Conservation (phyloP, 2,329 filamentous ascomycete genomes). For the Fragosphaeria purpurea region DNA sequence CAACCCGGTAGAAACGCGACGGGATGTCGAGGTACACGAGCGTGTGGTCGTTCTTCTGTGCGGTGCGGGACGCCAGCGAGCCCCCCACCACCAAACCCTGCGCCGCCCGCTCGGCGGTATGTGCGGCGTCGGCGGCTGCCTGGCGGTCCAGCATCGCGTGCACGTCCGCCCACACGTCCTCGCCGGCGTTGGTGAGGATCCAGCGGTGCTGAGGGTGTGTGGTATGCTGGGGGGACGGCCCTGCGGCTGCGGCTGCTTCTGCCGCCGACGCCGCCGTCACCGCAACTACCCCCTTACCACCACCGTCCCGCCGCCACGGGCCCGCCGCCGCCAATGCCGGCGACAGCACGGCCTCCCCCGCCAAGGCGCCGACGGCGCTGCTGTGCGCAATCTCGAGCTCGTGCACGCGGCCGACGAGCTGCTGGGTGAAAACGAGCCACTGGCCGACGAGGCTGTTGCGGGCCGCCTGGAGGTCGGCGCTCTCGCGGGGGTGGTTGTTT, state of each 20-base stretch:
- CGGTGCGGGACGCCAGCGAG: not conserved
- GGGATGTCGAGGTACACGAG: slow-evolving; percentile 38
- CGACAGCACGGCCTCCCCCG: slow-evolving; percentile 39
- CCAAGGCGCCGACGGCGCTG: slow-evolving; percentile 39
- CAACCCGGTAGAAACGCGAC: slow-evolving; percentile 40
- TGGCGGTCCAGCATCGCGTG: slow-evolving; percentile 36
- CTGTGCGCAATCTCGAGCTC: slow-evolving; percentile 46
- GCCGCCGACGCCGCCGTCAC: too few relatives aligned
- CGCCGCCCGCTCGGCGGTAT: slow-evolving; percentile 20
- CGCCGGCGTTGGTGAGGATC: slow-evolving; percentile 43
- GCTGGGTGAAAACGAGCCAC: slow-evolving; percentile 44
- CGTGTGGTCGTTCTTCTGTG: slow-evolving; percentile 23
- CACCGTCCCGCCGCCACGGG: not conserved
- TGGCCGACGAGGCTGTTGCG: slow-evolving; percentile 47
- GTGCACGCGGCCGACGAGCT: slow-evolving; percentile 43
- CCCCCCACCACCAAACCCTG: slow-evolving; percentile 34
- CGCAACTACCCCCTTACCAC: not conserved
- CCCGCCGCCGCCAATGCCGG: not conserved
- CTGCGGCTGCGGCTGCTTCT: not conserved
- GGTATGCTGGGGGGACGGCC: slow-evolving; percentile 34
- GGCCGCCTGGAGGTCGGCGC: slow-evolving; percentile 25
- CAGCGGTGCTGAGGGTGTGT: slow-evolving; percentile 44
- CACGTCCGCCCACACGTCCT: slow-evolving; percentile 38
- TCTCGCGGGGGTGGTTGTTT: not conserved
- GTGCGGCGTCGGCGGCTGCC: slow-evolving; percentile 20